Evolutionary conservation across 1,139 yeast genomes (phyloP).

Genomic region (Pichia sp.): DNA sequence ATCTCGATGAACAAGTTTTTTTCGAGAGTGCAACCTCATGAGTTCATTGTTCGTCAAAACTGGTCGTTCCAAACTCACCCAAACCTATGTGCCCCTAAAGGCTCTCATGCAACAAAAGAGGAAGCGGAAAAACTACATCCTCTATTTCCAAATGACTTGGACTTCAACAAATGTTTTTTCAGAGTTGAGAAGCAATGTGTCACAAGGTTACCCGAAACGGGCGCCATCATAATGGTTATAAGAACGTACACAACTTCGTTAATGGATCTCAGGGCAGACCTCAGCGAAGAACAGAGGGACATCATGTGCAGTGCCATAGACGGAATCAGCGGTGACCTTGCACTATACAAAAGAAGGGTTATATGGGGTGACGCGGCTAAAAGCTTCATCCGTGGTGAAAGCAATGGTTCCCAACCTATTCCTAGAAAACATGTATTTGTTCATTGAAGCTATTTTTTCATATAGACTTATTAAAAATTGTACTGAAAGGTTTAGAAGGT

Average conservation of each 20-base stretch:
- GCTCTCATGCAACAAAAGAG: neutral
- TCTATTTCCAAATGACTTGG: neutral
- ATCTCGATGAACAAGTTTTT: slow-evolving; percentile 5
- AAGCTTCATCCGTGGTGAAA: neutral
- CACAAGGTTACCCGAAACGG: neutral
- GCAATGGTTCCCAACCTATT: neutral
- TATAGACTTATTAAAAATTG: too few species aligned
- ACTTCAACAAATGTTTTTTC: slow-evolving; percentile 1
- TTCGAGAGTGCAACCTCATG: neutral
- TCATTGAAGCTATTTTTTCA: too few species aligned
- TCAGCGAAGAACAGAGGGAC: neutral
- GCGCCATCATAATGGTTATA: neutral
- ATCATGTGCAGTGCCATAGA: neutral
- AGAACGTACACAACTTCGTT: neutral
- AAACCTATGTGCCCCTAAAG: neutral
- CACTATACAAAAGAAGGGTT: neutral
- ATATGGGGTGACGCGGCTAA: slow-evolving; percentile 1
- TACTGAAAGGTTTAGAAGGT: too few species aligned
- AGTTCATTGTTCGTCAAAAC: neutral
- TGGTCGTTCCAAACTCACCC: neutral
- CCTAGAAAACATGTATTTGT: neutral
- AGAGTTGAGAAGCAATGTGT: slow-evolving; percentile 2
- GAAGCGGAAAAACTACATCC: neutral
- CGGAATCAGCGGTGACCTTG: neutral
- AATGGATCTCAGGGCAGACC: neutral